Conservation (phyloP, 1,139 yeast genomes). For the Candida pseudoviswanathii region DNA sequence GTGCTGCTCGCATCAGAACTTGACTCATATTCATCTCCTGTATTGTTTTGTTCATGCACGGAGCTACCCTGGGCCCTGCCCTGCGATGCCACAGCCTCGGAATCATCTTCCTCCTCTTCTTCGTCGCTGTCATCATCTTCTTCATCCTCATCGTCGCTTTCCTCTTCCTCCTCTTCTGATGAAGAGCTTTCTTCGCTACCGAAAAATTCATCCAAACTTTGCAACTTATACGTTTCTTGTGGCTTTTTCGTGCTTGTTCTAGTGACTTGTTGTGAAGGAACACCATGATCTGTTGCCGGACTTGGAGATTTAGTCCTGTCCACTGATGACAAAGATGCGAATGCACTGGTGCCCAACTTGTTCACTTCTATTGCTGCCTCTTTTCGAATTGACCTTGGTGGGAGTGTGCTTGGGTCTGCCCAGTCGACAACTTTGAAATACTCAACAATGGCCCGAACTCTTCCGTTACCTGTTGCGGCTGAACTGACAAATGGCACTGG, state of each 20-base stretch:
- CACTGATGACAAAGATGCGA: constrained; percentile 19
- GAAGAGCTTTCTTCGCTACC: constrained; percentile 46
- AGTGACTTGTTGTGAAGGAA: constrained; percentile 22
- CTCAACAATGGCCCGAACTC: constrained; percentile 21
- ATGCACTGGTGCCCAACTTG: constrained; percentile 22
- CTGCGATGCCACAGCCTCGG: constrained; percentile 1
- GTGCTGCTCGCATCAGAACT: constrained; percentile 11
- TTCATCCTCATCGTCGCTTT: constrained; percentile 24
- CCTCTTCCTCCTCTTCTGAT: constrained; percentile 21
- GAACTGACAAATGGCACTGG: constrained; percentile 49
- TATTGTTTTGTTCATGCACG: constrained; percentile 13
- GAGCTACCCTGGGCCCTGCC: constrained; percentile 2
- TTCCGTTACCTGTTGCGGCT: constrained; percentile 12
- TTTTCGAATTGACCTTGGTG: constrained; percentile 41
- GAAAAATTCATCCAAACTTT: constrained; percentile 84
- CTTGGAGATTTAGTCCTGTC: constrained; percentile 26
- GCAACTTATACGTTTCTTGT: constrained; percentile 54
- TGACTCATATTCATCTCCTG: constrained; percentile 13
- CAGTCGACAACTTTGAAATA: constrained; percentile 36
- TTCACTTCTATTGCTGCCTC: constrained; percentile 29
- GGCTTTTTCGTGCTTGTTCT: constrained; percentile 8
- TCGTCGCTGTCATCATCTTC: constrained; percentile 15
- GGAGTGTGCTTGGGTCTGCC: constrained; percentile 36
- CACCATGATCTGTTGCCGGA: constrained; percentile 23
- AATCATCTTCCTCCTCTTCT: constrained; percentile 14